phyloP scores from a whole-genome alignment of 768 basidiomycete species.

The Amanita thiersii region DNA sequence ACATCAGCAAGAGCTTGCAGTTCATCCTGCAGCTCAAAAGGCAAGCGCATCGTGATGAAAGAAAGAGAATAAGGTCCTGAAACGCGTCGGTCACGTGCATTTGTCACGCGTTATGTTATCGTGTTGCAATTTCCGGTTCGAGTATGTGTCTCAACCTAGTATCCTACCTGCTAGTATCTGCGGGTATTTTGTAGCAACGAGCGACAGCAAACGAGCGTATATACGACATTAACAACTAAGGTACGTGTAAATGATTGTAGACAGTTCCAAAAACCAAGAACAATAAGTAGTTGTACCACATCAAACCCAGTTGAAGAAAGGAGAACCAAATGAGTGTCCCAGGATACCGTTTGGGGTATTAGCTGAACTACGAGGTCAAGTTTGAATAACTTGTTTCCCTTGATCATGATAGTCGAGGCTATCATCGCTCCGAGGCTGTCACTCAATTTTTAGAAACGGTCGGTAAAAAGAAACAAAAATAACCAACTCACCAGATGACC shows the following conservation, averaged over 20 bases:
- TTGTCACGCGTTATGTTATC: conserved; percentile 1
- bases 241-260: conserved; percentile 2
- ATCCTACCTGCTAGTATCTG: neutral
- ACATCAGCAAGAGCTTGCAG: conserved; percentile 55
- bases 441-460: neutral
- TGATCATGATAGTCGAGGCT: conserved; percentile 3
- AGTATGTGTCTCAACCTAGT: too few species aligned
- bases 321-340: too few species aligned
- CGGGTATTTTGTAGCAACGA: neutral
- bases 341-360: too few species aligned
- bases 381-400: too few species aligned
- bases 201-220: conserved; percentile 4
- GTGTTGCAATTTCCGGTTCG: too few species aligned
- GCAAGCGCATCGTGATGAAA: conserved; percentile 22
- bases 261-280: neutral
- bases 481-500: conserved; percentile 2
- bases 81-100: conserved; percentile 12
- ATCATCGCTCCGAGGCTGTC: conserved; percentile 4
- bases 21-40: conserved; percentile 77
- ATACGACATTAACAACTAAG: conserved; percentile 3
- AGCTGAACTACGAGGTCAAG: too few species aligned
- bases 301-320: neutral
- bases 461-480: neutral
- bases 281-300: conserved; percentile 2
- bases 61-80: conserved; percentile 1